Percentiles rank a stretch among this genome's conserved stretches.
Conservation (phyloP, 2,329 filamentous ascomycete genomes). For the Dactylonectria estremocensis region DNA sequence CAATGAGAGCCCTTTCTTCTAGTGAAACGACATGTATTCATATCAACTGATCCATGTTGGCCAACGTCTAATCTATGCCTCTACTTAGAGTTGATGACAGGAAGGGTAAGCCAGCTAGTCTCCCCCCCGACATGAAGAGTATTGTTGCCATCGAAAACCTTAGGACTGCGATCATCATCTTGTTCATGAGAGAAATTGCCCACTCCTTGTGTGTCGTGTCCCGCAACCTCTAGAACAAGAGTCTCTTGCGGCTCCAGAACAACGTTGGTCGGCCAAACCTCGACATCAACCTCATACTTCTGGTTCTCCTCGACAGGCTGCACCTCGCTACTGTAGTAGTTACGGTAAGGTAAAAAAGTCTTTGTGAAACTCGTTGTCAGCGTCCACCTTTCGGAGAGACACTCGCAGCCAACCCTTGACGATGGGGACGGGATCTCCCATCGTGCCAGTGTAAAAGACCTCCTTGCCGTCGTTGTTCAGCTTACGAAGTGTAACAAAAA, state of each 20-base stretch:
- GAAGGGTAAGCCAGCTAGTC: slow-evolving; percentile 11
- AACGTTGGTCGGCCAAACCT: slow-evolving; percentile 76
- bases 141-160: slow-evolving; percentile 3
- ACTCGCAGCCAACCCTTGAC: slow-evolving; percentile 77
- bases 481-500: slow-evolving; percentile 75
- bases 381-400: slow-evolving; percentile 68
- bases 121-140: not conserved
- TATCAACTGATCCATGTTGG: too few species aligned
- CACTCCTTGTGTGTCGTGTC: slow-evolving; percentile 72
- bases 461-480: slow-evolving; percentile 68
- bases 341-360: slow-evolving; percentile 67
- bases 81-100: slow-evolving; percentile 4
- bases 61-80: not conserved
- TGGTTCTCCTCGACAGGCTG: slow-evolving; percentile 67
- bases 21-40: too few species aligned
- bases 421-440: slow-evolving; percentile 75
- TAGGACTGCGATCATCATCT: not conserved
- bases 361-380: slow-evolving; percentile 64
- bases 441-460: slow-evolving; percentile 76
- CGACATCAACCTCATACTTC: slow-evolving; percentile 72
- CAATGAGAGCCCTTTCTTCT: too few species aligned
- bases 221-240: slow-evolving; percentile 69
- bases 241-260: slow-evolving; percentile 62
- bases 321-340: slow-evolving; percentile 71
- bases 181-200: slow-evolving; percentile 67